Evolutionary conservation across 2,329 filamentous ascomycete genomes (phyloP).

Genomic region (Ilyonectria sp.): DNA sequence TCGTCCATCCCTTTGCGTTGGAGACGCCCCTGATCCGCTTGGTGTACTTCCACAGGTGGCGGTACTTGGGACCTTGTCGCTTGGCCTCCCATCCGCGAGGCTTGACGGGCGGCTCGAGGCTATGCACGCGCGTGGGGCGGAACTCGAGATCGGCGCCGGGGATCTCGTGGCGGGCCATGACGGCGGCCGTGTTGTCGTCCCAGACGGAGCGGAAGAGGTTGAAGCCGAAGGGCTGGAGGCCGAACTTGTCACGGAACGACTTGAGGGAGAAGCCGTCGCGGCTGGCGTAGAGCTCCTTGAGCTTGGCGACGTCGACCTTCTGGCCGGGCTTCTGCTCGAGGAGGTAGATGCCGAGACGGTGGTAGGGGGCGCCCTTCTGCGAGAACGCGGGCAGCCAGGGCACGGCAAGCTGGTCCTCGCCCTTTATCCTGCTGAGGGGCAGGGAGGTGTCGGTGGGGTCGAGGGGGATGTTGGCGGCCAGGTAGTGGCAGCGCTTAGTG

Average conservation of each 20-base stretch:
- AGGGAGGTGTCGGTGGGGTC: conserved; percentile 70
- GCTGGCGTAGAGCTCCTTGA: conserved; percentile 66
- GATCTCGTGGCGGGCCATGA: conserved; percentile 86
- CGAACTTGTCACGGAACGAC: conserved; percentile 79
- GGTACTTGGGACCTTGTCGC: conserved; percentile 76
- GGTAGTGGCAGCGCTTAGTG: conserved; percentile 86
- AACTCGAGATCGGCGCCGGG: conserved; percentile 87
- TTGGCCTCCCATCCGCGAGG: conserved; percentile 77
- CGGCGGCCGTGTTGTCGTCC: conserved; percentile 88
- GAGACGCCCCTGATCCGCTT: conserved; percentile 68
- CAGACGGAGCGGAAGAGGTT: conserved; percentile 90
- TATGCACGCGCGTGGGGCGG: conserved; percentile 82
- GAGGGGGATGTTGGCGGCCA: conserved; percentile 78
- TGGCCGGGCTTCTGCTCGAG: conserved; percentile 81
- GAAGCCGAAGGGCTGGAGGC: conserved; percentile 82
- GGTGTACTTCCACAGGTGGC: conserved; percentile 75
- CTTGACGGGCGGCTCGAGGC: conserved; percentile 74
- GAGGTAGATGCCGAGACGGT: conserved; percentile 87
- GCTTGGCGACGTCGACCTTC: conserved; percentile 68
- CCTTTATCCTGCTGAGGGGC: conserved; percentile 74
- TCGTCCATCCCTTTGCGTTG: conserved; percentile 59
- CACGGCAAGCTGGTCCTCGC: conserved; percentile 76
- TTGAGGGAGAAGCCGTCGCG: conserved; percentile 83
- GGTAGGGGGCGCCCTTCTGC: conserved; percentile 92
- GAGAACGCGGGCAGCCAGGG: conserved; percentile 90